Base-by-base conservation (phyloP, 2,329 filamentous ascomycete genomes). In the Colletotrichum coccodes region DNA sequence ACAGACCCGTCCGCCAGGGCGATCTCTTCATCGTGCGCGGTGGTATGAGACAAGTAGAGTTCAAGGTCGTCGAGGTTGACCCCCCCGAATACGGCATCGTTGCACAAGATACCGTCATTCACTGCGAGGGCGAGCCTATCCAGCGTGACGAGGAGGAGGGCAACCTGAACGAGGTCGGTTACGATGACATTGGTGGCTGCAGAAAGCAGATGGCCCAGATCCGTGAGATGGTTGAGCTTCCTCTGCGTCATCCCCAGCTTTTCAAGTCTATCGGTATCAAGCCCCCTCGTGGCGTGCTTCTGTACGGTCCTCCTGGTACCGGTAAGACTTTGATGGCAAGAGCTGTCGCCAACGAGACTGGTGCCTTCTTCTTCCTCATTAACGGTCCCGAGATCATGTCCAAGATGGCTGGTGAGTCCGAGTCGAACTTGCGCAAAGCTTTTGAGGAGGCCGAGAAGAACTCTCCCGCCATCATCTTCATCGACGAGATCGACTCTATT, bases 201-300 rank as follows among this genome's bases (percentile, higher is more conserved):
- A 90, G 96, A 79, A 99, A 99, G 87, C 96, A 99, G 86, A 98
- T 99, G 96, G 96, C 96, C 72, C 96, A 99, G 87, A 97, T 99
- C 76, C 94, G 96, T 80, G 96, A 99, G 83, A 91, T 99, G 88
- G 96, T 99, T 73, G 96, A 99, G 88, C 87, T 99, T 75, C 96
- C 96, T 71, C 89, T 99, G 71, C 92, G 96, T 78, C 96, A 99
- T 83, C 96, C 96, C 70, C 96, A 98, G 83, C 92, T 99, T 58
- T 99, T 99, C 92, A 99, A 98, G 89, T 98, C 95, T 46, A 98
- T 99, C 79, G 96, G 96, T 90, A 98, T 99, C 86, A 99, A 99
- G 90, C 96, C 96, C 64, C 96, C 96, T 52, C 94, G 96, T 78
- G 96, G 96, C 90, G 97, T 98, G 78, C 89, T 99, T 79, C 94